A percentile compares a stretch with the other conserved stretches of the same genome.
Conservation (phyloP, 306 rosid species). For the Vigna angularis region DNA sequence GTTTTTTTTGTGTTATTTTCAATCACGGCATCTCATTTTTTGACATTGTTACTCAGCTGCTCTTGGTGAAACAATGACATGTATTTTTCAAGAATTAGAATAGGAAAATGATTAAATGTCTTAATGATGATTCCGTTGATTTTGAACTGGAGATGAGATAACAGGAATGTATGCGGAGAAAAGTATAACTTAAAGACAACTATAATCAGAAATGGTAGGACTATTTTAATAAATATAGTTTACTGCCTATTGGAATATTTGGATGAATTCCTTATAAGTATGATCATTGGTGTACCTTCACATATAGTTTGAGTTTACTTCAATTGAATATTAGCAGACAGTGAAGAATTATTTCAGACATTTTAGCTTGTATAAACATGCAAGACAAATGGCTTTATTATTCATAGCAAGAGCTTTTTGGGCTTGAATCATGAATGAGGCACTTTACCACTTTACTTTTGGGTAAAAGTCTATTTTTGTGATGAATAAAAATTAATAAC, state of each 20-base stretch:
- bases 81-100: constrained; percentile 22
- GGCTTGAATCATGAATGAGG: background rate
- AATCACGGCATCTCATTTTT: constrained; percentile 10
- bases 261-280: constrained; percentile 6
- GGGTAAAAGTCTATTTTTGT: constrained; percentile 7
- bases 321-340: background rate
- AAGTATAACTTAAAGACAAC: constrained; percentile 6
- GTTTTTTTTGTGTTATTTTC: constrained; percentile 47
- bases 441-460: background rate
- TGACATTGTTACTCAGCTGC: constrained; percentile 34
- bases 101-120: constrained; percentile 24
- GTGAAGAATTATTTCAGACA: background rate
- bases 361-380: constrained; percentile 16
- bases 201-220: constrained; percentile 1
- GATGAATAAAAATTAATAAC: background rate
- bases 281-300: background rate
- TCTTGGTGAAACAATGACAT: constrained; percentile 24
- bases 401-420: background rate
- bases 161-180: constrained; percentile 13
- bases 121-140: background rate
- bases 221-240: constrained; percentile 12
- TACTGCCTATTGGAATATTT: constrained; percentile 3
- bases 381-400: constrained; percentile 12
- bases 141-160: constrained; percentile 9
- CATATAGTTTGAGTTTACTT: background rate